phyloP scores from a whole-genome alignment of 148 eudicot genomes.

The Nepenthes mirabilis region DNA sequence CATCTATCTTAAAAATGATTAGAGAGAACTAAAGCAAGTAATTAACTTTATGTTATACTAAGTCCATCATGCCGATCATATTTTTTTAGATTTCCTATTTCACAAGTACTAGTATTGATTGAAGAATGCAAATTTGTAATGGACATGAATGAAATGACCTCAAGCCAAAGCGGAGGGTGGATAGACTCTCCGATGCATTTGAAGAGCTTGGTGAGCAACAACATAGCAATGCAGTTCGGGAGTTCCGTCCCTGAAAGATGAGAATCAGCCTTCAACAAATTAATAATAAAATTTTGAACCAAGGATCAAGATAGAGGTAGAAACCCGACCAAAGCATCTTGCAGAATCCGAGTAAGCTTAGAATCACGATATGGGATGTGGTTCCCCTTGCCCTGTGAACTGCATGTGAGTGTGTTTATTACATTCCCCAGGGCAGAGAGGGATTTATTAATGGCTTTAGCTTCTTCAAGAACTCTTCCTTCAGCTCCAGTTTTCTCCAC shows the following conservation, averaged over 20 bases:
- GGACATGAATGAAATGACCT: conserved; percentile 23
- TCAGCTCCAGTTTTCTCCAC: conserved; percentile 89
- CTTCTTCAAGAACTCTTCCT: conserved; percentile 86
- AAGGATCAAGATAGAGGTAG: conserved; percentile 1
- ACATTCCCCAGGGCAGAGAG: conserved; percentile 88
- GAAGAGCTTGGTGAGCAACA: conserved; percentile 74
- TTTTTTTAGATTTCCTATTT: no score
- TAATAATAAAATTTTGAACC: background rate
- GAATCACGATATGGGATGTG: conserved; percentile 80
- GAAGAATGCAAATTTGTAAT: background rate
- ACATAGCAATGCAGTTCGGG: conserved; percentile 71
- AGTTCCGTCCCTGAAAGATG: conserved; percentile 65
- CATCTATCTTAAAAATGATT: no score
- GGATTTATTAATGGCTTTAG: conserved; percentile 88
- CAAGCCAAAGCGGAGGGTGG: conserved; percentile 87
- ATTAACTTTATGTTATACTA: no score
- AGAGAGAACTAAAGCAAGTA: no score
- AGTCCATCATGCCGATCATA: no score
- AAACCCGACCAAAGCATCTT: conserved; percentile 74
- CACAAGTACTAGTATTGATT: background rate
- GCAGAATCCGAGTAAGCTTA: conserved; percentile 84
- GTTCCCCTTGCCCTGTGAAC: conserved; percentile 39
- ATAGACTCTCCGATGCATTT: conserved; percentile 69
- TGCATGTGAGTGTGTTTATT: conserved; percentile 64
- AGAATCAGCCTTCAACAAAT: conserved; percentile 4